These are phyloP conservation scores for Irineochytrium annulatum DNA, from an alignment of 192 early-diverging fungal genomes.

Conservation along the genomic window DNA sequence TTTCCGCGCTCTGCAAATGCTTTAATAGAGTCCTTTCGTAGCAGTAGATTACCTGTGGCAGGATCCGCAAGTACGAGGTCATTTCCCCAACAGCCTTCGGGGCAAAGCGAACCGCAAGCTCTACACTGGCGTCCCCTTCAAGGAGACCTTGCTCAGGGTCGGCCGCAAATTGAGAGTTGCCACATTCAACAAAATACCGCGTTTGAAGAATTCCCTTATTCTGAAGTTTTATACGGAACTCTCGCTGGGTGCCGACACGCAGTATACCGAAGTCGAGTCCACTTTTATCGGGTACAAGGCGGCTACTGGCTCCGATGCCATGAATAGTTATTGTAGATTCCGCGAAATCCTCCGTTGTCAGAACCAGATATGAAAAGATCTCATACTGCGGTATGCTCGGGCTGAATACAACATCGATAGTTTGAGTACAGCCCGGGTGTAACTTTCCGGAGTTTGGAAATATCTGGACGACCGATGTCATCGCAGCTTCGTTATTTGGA, in stretches of 20 bases:
- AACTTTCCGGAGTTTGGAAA: conserved; percentile 45
- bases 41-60: conserved; percentile 15
- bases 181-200: conserved; percentile 49
- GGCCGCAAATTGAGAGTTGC: conserved; percentile 37
- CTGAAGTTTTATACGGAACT: conserved; percentile 21
- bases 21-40: background rate
- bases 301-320: conserved; percentile 45
- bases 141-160: conserved; percentile 57
- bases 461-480: conserved; percentile 34
- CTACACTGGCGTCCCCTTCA: conserved; percentile 44
- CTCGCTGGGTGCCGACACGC: conserved; percentile 42
- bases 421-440: conserved; percentile 37
- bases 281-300: conserved; percentile 19
- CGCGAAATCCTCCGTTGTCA: conserved; percentile 47
- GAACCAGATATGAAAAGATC: conserved; percentile 23
- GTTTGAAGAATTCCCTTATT: conserved; percentile 49
- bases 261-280: conserved; percentile 46
- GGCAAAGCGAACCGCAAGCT: conserved; percentile 41
- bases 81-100: conserved; percentile 37
- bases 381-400: conserved; percentile 49
- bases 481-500: conserved; percentile 26
- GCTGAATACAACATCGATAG: conserved; percentile 46
- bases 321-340: conserved; percentile 39
- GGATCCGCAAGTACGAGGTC: conserved; percentile 33
- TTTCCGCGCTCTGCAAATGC: conserved; percentile 17